Conservation (phyloP, 225 moss, liverwort and hornwort species). For the Pseudoscleropodium purum region DNA sequence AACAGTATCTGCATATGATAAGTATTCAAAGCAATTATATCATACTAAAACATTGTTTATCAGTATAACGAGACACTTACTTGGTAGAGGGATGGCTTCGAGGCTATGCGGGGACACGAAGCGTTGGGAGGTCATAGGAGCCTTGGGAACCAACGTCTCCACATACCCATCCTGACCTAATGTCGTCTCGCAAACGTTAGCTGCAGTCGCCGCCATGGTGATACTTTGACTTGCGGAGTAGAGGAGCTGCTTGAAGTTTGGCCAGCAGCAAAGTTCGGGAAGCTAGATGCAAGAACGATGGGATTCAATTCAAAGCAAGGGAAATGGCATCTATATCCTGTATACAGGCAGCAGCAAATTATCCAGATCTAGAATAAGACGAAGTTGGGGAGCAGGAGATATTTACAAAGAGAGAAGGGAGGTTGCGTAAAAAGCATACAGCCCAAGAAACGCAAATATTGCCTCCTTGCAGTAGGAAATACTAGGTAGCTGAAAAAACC, state of each 20-base stretch:
- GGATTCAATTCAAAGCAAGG: not conserved
- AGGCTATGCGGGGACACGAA: not conserved
- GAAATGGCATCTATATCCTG: not conserved
- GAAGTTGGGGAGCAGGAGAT: not conserved
- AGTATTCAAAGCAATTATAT: not conserved
- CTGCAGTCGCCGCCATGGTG: not conserved
- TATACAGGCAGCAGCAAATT: not conserved
- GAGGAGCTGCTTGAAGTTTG: not conserved
- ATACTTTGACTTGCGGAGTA: not conserved
- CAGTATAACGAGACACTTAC: not conserved
- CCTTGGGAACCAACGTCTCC: conserved; percentile 5
- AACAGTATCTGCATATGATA: not conserved
- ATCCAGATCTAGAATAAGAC: not conserved
- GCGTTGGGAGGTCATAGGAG: not conserved
- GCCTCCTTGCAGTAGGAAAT: not conserved
- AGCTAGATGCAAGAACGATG: not conserved
- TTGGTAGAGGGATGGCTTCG: not conserved
- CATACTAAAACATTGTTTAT: not conserved
- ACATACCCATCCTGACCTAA: not conserved
- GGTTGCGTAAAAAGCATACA: not conserved
- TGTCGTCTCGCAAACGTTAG: not conserved
- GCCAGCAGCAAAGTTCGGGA: not conserved
- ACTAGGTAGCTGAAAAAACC: not conserved
- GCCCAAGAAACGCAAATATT: not conserved
- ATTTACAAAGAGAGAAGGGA: not conserved